Conservation (phyloP, 805 yeast species). For the Candida easanensis region DNA sequence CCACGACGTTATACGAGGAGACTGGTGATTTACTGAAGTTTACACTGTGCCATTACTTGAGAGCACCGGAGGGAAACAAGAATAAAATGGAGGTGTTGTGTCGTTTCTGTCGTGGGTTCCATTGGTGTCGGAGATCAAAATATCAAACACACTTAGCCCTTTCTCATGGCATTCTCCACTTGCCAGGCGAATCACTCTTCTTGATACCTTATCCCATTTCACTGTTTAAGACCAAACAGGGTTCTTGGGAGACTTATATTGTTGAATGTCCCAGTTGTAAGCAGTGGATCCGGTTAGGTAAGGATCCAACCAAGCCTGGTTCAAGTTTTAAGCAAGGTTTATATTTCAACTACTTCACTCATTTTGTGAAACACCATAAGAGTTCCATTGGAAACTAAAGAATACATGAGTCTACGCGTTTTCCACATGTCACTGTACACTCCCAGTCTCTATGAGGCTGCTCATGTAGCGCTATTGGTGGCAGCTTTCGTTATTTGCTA, state of each 20-base stretch:
- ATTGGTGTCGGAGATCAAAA: conserved; percentile 20
- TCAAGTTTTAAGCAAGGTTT: conserved; percentile 17
- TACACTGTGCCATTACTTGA: conserved; percentile 13
- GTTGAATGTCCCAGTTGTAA: conserved; percentile 23
- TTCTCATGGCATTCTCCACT: conserved; percentile 25
- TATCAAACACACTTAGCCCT: conserved; percentile 22
- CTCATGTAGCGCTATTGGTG: too few relatives aligned
- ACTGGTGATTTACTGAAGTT: conserved; percentile 3
- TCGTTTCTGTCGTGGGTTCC: conserved; percentile 27
- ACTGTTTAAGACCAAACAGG: conserved; percentile 13
- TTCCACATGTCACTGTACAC: too few relatives aligned
- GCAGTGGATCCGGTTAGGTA: conserved; percentile 24
- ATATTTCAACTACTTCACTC: conserved; percentile 24
- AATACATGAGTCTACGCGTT: too few relatives aligned
- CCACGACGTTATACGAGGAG: neutral
- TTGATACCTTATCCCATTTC: conserved; percentile 20
- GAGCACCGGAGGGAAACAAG: conserved; percentile 3
- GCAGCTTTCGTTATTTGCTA: neutral
- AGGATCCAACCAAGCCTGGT: neutral
- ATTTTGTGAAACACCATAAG: conserved; percentile 19
- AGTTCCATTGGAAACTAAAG: neutral
- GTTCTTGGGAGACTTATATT: conserved; percentile 6
- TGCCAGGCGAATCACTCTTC: conserved; percentile 2
- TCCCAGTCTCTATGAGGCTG: too few relatives aligned
- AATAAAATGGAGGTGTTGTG: conserved; percentile 19